Evolutionary conservation across 352 stramenopile genomes (phyloP), one percentile per base, ranked within the genome.

Genomic region (Albugo laibachii): DNA sequence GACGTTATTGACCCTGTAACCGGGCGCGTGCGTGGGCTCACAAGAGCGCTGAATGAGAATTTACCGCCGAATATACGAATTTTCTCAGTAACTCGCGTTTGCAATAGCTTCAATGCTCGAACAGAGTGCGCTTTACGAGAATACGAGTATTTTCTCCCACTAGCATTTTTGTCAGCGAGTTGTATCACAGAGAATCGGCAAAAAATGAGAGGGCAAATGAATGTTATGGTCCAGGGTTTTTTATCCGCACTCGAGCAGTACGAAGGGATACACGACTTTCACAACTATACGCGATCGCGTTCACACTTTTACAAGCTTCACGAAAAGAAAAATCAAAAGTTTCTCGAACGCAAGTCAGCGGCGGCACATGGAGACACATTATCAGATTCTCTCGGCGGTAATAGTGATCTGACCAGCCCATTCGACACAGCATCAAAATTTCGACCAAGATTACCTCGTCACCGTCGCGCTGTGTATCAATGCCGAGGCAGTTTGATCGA

Each of bases 61-160:
- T 60, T 95, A 19, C 84, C 84, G 1, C 53, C 65, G 1, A 78
- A 69, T 44, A 80, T 95, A 36, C 80, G 80, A 44, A 58, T 94
- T 38, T 94, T 94, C 51, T 92, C 82, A 13, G 82, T 68, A 49
- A 86, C 75, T 34, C 67, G 78, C 47, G 81, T 94, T 34, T 83
- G 83, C 54, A 93, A 94, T 62, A 76, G 75, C 43, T 95, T 95
- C 46, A 68, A 71, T n/a, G 79, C 81, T 24, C 73, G 83, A 13
- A 80, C 73, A 48, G 86, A 86, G 50, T 93, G 82, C 52, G 76
- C 80, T 27, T 61, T 92, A 38, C 75, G 83, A 27, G 81, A 88
- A 48, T 95, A 95, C 56, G 77, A 93, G 58, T 95, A 95, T 57
- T 92, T 91, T 44, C 61, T 95, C 54, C 83, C 83, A 21, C 57